A percentile compares a stretch with the other conserved stretches of the same genome.
phyloP scores from a whole-genome alignment of 2,329 filamentous ascomycete genomes.

The Colletotrichum gloeosporioides region DNA sequence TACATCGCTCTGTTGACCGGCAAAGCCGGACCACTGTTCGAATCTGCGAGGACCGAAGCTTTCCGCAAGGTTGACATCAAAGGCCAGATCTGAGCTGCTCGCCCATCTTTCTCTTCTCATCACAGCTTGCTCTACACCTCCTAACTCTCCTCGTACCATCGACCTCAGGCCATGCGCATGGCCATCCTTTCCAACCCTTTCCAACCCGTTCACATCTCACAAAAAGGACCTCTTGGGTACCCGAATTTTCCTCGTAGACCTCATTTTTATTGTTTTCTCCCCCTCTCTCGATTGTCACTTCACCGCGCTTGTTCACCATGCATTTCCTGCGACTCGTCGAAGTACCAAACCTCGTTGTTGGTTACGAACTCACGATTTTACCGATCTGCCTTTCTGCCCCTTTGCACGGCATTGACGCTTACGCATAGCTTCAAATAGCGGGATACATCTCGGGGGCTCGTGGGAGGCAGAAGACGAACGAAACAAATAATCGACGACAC shows the following conservation, averaged over 20 bases:
- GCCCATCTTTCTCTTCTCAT: conserved; percentile 4
- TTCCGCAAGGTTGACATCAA: conserved; percentile 95
- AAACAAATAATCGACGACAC: not conserved
- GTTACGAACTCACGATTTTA: conserved; percentile 9
- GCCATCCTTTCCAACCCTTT: not conserved
- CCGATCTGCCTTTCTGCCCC: not conserved
- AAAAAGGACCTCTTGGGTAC: not conserved
- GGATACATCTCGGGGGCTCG: not conserved
- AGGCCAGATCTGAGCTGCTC: conserved; percentile 78
- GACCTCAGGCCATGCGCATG: not conserved
- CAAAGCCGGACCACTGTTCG: conserved; percentile 77
- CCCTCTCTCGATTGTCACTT: conserved; percentile 2
- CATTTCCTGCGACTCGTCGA: conserved; percentile 1
- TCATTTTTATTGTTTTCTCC: conserved; percentile 7
- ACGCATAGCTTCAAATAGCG: conserved; percentile 14
- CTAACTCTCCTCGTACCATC: not conserved
- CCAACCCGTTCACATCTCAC: not conserved
- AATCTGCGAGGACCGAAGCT: conserved; percentile 72
- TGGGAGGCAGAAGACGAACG: not conserved
- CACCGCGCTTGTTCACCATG: conserved; percentile 8
- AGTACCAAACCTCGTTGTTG: not conserved
- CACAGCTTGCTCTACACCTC: conserved; percentile 12
- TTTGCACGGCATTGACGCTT: conserved; percentile 8
- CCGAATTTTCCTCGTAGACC: conserved; percentile 3
- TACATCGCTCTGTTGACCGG: conserved; percentile 75